Conservation (phyloP, 2,329 filamentous ascomycete genomes). For the Epichloe elymi region DNA sequence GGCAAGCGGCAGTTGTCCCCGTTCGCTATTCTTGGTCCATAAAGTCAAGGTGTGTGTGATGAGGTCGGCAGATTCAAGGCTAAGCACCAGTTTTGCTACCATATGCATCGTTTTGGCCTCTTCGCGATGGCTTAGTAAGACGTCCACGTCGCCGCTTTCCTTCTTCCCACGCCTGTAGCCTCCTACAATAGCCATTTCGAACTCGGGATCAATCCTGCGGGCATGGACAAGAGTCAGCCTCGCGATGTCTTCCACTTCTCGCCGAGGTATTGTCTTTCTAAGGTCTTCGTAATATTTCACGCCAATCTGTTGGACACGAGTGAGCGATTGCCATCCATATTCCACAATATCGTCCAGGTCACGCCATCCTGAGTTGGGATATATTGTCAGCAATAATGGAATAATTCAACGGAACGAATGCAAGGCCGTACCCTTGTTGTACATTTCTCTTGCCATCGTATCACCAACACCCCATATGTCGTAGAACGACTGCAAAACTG, state of each 20-base stretch:
- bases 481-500: slow-evolving; percentile 57
- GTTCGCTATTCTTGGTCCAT: slow-evolving; percentile 54
- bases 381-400: background rate
- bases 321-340: slow-evolving; percentile 62
- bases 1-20: slow-evolving; percentile 48
- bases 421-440: slow-evolving; percentile 38
- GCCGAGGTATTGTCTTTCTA: slow-evolving; percentile 52
- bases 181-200: slow-evolving; percentile 53
- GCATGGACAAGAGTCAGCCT: slow-evolving; percentile 53
- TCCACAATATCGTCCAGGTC: slow-evolving; percentile 80
- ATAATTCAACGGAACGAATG: background rate
- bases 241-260: slow-evolving; percentile 61
- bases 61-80: slow-evolving; percentile 53
- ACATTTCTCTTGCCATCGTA: slow-evolving; percentile 69
- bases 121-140: slow-evolving; percentile 70
- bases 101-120: slow-evolving; percentile 54
- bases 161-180: slow-evolving; percentile 70
- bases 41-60: slow-evolving; percentile 74
- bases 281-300: slow-evolving; percentile 92
- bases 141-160: slow-evolving; percentile 68
- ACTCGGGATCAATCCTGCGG: slow-evolving; percentile 42
- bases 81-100: slow-evolving; percentile 56
- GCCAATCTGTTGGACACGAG: slow-evolving; percentile 80
- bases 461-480: slow-evolving; percentile 88
- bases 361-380: slow-evolving; percentile 45